A percentile compares a stretch with the other conserved stretches of the same genome.
phyloP scores from a whole-genome alignment of 768 basidiomycete genomes.

The Suillus bovinus region DNA sequence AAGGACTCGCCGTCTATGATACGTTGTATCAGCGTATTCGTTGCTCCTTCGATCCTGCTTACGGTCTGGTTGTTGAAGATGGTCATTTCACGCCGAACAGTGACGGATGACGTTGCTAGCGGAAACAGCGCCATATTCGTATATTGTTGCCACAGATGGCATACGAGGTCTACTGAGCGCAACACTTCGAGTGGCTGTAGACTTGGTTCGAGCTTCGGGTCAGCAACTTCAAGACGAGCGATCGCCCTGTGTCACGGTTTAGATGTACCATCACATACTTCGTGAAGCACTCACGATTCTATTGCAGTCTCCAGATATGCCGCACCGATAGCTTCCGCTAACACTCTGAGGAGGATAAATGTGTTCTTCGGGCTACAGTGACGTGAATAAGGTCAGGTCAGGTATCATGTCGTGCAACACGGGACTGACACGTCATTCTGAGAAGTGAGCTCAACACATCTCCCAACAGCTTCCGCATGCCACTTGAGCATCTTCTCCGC shows the following conservation, averaged over 20 bases:
- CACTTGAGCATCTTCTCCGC: constrained; percentile 94
- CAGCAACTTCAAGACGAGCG: constrained; percentile 68
- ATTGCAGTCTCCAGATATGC: constrained; percentile 90
- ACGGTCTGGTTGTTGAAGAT: constrained; percentile 89
- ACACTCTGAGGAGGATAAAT: constrained; percentile 75
- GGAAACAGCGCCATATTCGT: constrained; percentile 89
- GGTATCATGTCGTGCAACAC: neutral
- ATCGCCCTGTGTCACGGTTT: constrained; percentile 51
- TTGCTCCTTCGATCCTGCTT: constrained; percentile 79
- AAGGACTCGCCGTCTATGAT: constrained; percentile 70
- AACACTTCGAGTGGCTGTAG: constrained; percentile 67
- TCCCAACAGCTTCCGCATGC: constrained; percentile 96
- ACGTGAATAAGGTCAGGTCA: constrained; percentile 12
- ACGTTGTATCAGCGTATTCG: constrained; percentile 78
- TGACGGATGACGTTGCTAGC: constrained; percentile 81
- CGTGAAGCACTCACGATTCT: constrained; percentile 70
- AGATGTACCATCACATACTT: constrained; percentile 1
- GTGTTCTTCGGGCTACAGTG: constrained; percentile 81
- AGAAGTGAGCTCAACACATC: constrained; percentile 88
- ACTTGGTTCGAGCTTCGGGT: constrained; percentile 79
- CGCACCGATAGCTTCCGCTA: constrained; percentile 83
- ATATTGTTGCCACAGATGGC: constrained; percentile 97
- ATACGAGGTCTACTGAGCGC: constrained; percentile 78
- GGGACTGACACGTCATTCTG: constrained; percentile 76
- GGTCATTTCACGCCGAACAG: constrained; percentile 88